Evolutionary conservation across 2,329 filamentous ascomycete species (phyloP).

Genomic region (Exophiala oligosperma): DNA sequence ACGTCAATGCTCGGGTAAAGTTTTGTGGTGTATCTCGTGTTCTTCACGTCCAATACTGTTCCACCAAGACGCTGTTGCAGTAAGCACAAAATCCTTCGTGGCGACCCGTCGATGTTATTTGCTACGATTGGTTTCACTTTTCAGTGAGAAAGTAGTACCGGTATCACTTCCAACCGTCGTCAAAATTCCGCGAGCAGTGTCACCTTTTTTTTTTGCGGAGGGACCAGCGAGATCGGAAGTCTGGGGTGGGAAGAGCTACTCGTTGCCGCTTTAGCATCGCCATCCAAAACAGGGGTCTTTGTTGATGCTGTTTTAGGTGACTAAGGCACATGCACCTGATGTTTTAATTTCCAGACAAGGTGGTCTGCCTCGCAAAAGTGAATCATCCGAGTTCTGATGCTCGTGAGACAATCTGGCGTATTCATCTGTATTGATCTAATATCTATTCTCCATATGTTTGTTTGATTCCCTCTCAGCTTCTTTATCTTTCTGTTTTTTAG

Average conservation of each 20-base stretch:
- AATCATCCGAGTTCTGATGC: neutral
- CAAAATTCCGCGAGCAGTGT: neutral
- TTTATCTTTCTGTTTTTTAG: too few species aligned
- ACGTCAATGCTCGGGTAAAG: too few species aligned
- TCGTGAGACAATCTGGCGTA: too few species aligned
- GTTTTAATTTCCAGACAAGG: neutral
- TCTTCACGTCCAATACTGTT: too few species aligned
- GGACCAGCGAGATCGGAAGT: slow-evolving; percentile 10
- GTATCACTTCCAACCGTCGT: neutral
- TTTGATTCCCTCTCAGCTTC: too few species aligned
- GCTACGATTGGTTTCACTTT: neutral
- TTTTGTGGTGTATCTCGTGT: too few species aligned
- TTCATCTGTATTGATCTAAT: too few species aligned
- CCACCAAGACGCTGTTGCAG: too few species aligned
- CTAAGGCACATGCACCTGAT: neutral
- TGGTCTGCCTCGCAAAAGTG: neutral
- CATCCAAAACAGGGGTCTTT: neutral
- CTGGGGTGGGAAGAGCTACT: neutral
- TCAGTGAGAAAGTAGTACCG: neutral
- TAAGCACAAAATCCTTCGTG: neutral
- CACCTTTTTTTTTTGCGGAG: neutral
- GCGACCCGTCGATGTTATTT: neutral
- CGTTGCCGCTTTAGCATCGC: neutral
- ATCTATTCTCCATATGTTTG: too few species aligned
- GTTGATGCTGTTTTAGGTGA: neutral